Conservation (phyloP, 495 filamentous ascomycete species). For the Trichoderma parareesei region DNA sequence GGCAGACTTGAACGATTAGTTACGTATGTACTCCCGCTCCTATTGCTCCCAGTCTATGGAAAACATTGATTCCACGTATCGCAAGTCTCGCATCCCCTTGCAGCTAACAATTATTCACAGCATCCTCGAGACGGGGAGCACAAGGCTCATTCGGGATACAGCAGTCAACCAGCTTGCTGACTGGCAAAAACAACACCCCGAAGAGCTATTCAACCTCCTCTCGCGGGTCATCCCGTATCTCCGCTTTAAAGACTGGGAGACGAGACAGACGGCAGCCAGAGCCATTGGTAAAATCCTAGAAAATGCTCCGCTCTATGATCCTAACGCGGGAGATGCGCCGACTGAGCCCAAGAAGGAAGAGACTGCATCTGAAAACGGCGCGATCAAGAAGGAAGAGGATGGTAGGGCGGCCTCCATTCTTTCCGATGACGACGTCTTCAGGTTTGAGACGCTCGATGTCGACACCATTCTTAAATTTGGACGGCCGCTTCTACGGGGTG, state of each 20-base stretch:
- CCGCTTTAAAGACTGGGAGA: constrained; percentile 91
- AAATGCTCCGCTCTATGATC: constrained; percentile 81
- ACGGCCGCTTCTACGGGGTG: constrained; percentile 72
- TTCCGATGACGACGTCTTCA: constrained; percentile 51
- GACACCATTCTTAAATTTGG: constrained; percentile 71
- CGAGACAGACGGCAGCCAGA: constrained; percentile 79
- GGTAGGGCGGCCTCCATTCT: constrained; percentile 21
- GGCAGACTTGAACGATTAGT: constrained; percentile 83
- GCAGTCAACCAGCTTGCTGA: constrained; percentile 94
- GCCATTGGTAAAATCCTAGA: constrained; percentile 88
- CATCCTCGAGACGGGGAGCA: constrained; percentile 92
- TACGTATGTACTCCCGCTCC: constrained; percentile 58
- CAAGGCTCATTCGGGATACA: constrained; percentile 86
- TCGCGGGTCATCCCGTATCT: constrained; percentile 92
- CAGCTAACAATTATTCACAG: constrained; percentile 34
- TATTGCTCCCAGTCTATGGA: constrained; percentile 10
- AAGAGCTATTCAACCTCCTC: constrained; percentile 94
- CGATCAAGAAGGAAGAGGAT: constrained; percentile 47
- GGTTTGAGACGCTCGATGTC: constrained; percentile 68
- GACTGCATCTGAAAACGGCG: constrained; percentile 21
- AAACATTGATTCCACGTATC: background rate
- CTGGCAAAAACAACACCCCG: constrained; percentile 94
- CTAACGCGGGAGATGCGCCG: constrained; percentile 53
- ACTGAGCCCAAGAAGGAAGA: constrained; percentile 45
- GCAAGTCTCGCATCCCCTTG: background rate